Conservation (phyloP, 106 monocot species). For the Agapanthus africanus region DNA sequence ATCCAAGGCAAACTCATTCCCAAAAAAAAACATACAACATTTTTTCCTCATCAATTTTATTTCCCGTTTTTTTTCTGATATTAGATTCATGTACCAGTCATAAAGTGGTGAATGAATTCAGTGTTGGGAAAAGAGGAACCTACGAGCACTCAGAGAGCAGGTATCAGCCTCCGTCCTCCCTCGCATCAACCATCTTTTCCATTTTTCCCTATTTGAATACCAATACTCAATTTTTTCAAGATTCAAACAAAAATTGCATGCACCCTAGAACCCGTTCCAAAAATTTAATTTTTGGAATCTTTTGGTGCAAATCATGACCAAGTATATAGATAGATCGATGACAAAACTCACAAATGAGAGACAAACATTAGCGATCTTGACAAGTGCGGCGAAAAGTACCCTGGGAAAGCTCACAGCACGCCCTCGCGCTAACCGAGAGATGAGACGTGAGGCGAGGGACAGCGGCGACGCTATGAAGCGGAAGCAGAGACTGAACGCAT, state of each 20-base stretch:
- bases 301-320: not conserved
- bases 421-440: conserved; percentile 57
- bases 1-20: too few relatives aligned
- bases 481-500: conserved; percentile 46
- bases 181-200: conserved; percentile 17
- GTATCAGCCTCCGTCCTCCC: conserved; percentile 12
- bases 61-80: not conserved
- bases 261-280: too few relatives aligned
- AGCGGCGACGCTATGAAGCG: conserved; percentile 48
- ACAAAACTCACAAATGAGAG: conserved; percentile 21
- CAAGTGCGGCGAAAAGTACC: conserved; percentile 83
- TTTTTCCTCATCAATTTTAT: not conserved
- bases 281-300: too few relatives aligned
- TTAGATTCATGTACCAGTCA: not conserved
- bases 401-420: conserved; percentile 90
- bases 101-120: not conserved
- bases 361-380: conserved; percentile 73
- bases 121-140: conserved; percentile 10
- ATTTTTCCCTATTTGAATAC: conserved; percentile 15
- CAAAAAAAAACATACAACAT: not conserved
- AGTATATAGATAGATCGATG: not conserved
- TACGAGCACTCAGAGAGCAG: conserved; percentile 9
- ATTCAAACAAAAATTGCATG: too few relatives aligned
- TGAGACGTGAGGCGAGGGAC: conserved; percentile 60
- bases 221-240: conserved; percentile 13